Evolutionary conservation across 179 eudicot genomes (phyloP).

Genomic region (Sideroxylon spinosum): DNA sequence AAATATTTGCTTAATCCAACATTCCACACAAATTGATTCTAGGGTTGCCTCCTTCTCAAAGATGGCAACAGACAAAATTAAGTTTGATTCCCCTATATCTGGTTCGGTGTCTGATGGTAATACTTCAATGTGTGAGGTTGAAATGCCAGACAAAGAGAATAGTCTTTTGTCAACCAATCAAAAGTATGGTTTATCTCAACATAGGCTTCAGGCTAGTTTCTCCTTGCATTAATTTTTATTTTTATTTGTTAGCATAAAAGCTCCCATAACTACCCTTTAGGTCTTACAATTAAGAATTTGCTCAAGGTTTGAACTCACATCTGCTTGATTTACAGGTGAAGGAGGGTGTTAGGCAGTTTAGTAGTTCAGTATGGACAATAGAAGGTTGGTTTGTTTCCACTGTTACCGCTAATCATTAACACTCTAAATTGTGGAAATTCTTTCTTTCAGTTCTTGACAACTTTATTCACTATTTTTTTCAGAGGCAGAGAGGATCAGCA

Average conservation of each 20-base stretch:
- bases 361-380: background rate
- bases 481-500: constrained; percentile 25
- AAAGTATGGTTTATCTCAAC: background rate
- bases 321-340: constrained; percentile 21
- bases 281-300: background rate
- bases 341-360: constrained; percentile 10
- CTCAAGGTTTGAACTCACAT: constrained; percentile 5
- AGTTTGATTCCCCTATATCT: constrained; percentile 15
- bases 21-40: constrained; percentile 25
- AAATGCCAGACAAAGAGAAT: constrained; percentile 5
- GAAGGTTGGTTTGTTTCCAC: constrained; percentile 18
- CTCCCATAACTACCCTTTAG: background rate
- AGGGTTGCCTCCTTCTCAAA: constrained; percentile 36
- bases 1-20: constrained; percentile 34
- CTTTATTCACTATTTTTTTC: background rate
- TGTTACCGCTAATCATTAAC: background rate
- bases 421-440: background rate
- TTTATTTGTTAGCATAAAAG: background rate
- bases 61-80: constrained; percentile 41
- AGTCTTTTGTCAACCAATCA: background rate
- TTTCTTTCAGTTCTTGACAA: background rate
- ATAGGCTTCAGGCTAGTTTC: constrained; percentile 28
- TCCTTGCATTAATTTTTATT: background rate
- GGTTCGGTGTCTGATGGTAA: constrained; percentile 18
- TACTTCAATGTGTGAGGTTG: background rate